These are phyloP conservation scores for Solanum corneliomulleri DNA, from an alignment of 257 asterid genomes.

Conservation along the genomic window DNA sequence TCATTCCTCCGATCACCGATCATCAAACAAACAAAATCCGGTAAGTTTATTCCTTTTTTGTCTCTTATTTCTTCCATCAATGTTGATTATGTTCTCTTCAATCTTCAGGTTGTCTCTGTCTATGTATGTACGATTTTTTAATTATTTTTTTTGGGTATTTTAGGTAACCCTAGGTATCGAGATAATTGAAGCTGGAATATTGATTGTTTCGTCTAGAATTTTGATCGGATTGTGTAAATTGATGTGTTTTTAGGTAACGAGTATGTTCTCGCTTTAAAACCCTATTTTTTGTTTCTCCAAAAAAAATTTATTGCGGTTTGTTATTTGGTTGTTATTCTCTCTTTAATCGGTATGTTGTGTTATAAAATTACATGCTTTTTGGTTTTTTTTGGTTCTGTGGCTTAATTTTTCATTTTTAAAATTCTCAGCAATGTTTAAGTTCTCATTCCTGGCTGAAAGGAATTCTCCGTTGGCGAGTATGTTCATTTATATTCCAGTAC, in stretches of 20 bases:
- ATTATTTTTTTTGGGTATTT: background rate
- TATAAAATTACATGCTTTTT: background rate
- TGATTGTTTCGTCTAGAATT: background rate
- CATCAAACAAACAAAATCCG: background rate
- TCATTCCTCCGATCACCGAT: background rate
- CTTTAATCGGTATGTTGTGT: background rate
- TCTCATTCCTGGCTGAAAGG: background rate
- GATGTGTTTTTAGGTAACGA: background rate
- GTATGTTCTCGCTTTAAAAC: background rate
- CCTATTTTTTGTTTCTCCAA: background rate
- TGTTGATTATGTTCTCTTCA: background rate
- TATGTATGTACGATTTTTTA: background rate
- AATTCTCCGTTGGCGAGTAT: background rate
- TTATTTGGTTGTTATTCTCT: background rate
- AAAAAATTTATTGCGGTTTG: background rate
- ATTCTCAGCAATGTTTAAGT: background rate
- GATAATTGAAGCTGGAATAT: background rate
- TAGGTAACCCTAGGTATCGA: background rate
- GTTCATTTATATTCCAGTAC: background rate
- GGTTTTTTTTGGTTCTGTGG: background rate
- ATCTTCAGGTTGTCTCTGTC: background rate
- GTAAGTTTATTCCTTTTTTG: background rate
- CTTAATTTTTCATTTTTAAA: background rate
- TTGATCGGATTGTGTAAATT: background rate
- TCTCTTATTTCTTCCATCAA: background rate